phyloP scores from a whole-genome alignment of 805 yeast genomes.

The Saturnispora ahearnii region DNA sequence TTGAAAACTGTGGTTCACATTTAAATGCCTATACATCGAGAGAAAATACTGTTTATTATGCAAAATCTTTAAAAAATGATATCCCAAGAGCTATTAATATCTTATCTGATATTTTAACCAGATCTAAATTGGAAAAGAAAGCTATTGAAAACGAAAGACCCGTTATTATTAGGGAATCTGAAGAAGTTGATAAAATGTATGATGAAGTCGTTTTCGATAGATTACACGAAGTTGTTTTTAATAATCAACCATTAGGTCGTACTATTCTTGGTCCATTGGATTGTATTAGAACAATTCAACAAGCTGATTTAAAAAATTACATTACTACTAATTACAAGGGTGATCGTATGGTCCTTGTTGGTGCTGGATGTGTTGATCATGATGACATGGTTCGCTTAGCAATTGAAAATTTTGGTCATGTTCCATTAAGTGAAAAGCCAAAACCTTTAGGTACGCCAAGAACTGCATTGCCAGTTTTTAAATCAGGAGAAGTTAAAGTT shows the following conservation, averaged over 20 bases:
- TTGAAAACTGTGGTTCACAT: slow-evolving; percentile 94
- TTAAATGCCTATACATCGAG: slow-evolving; percentile 97
- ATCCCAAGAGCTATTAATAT: slow-evolving; percentile 82
- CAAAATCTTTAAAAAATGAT: slow-evolving; percentile 74
- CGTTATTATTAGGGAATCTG: slow-evolving; percentile 92
- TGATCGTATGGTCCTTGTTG: slow-evolving; percentile 96
- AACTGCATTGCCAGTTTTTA: slow-evolving; percentile 67
- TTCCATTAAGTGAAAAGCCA: slow-evolving; percentile 43
- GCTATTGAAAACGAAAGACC: slow-evolving; percentile 96
- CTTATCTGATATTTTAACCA: slow-evolving; percentile 79
- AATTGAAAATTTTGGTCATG: slow-evolving; percentile 63
- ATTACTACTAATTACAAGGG: slow-evolving; percentile 85
- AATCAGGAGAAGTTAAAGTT: slow-evolving; percentile 79
- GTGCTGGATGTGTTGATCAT: slow-evolving; percentile 91
- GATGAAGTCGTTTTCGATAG: slow-evolving; percentile 98
- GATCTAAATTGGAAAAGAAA: slow-evolving; percentile 66
- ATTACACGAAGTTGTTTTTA: slow-evolving; percentile 85
- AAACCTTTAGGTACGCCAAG: slow-evolving; percentile 68
- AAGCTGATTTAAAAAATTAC: slow-evolving; percentile 68
- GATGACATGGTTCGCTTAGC: slow-evolving; percentile 73
- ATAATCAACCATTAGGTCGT: slow-evolving; percentile 88
- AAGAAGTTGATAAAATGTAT: slow-evolving; percentile 96
- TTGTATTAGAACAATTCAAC: slow-evolving; percentile 70
- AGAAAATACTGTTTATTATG: slow-evolving; percentile 95
- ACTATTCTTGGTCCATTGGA: slow-evolving; percentile 93